Evolutionary conservation across 768 basidiomycete genomes (phyloP), one percentile per base, ranked within the genome.

Genomic region (Psilocybe tampanensis): DNA sequence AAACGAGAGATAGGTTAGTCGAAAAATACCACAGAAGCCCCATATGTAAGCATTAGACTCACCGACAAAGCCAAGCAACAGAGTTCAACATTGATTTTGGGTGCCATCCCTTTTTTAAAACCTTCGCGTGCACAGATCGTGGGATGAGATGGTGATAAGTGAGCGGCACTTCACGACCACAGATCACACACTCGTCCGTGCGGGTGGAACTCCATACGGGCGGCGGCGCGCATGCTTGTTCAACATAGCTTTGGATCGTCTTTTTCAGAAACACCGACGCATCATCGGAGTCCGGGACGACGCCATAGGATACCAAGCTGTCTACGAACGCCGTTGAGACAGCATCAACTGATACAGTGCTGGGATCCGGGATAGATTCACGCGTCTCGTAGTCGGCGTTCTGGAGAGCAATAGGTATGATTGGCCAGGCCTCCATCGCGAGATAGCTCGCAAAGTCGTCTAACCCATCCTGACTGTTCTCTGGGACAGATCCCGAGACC

Each of bases 131-230:
- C 17, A 70, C 75, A 19, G 79, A 78, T 23, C 80, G 75, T 1
- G 84, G 84, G 44, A 86, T 82, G 26, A 86, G 75, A 56, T 86
- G 84, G 65, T 86, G 84, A 63, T 85, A 86, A 18, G 84, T 86
- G 63, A 86, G 68, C 11, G 80, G 81, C 2, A 84, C 76, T 49
- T 74, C 75, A n/a, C 84, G 74, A 59, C 76, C 76, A 65, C 85
- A 87, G 22, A 87, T 81, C 70, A 85, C 83, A 70, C 85, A 86
- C 60, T 80, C 80, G 17, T 59, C 71, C 23, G 79, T 77, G 7
- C 84, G 74, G 21, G 85, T 86, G 12, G 74, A 70, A 12, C 73
- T 74, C 84, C 84, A 86, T 8, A 75, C 69, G 0, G 81, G 82
- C 11, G 80, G 81, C 1, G 82, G 77, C 4, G 79, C 77, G 48